Evolutionary conservation across 2,329 filamentous ascomycete genomes (phyloP).

Genomic region (Karstenula rhodostoma): DNA sequence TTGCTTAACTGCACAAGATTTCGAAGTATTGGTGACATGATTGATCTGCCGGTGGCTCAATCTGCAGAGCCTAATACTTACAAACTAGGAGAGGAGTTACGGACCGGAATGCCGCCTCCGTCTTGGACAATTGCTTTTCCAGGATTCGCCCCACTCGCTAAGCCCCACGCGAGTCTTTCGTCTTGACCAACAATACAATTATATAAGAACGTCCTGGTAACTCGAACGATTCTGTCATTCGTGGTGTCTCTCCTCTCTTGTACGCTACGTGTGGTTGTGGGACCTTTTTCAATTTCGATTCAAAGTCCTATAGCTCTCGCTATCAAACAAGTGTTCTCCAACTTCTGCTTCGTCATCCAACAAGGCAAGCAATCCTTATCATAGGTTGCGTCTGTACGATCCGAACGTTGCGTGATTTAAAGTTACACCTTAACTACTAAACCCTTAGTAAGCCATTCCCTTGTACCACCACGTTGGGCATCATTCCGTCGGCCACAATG

Average conservation of each 20-base stretch:
- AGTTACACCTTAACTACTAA: constrained; percentile 29
- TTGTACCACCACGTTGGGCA: constrained; percentile 29
- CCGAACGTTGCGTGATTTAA: constrained; percentile 20
- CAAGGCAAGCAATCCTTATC: constrained; percentile 13
- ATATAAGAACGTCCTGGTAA: constrained; percentile 29
- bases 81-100: constrained; percentile 38
- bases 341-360: constrained; percentile 9
- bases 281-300: background rate
- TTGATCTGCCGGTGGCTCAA: constrained; percentile 18
- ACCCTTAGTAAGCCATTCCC: constrained; percentile 39
- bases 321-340: constrained; percentile 3
- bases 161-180: constrained; percentile 40
- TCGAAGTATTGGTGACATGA: background rate
- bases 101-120: constrained; percentile 44
- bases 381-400: constrained; percentile 23
- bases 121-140: constrained; percentile 34
- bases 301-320: constrained; percentile 10
- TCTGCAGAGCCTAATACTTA: constrained; percentile 3
- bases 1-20: background rate
- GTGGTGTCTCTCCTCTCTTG: background rate
- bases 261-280: background rate
- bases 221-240: background rate
- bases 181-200: constrained; percentile 28
- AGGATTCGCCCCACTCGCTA: constrained; percentile 45
- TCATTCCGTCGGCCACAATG: constrained; percentile 34